Evolutionary conservation across 352 stramenopile genomes (phyloP), one percentile per base, ranked within the genome.

Genomic region (Stephanocyclus meneghinianus): DNA sequence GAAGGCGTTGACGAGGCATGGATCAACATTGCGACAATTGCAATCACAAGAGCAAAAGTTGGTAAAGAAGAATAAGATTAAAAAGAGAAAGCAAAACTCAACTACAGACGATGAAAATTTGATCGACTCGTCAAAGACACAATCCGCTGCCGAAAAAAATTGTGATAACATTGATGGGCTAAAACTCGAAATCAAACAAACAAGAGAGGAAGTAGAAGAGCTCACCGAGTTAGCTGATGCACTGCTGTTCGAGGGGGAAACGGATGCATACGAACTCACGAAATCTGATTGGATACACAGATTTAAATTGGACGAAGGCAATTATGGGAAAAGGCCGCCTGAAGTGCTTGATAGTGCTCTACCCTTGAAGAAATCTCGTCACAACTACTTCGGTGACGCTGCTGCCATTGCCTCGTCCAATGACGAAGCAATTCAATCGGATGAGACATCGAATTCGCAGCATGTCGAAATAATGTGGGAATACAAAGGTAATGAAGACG

Each of bases 401-500:
- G 32, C 15, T 18, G 45, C 35, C 21, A 26, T 0, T 56, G 9
- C 15, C 63, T 30, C n/a, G 11, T 63, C 35, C 3, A 74, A 73
- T 56, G 79, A 87, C 75, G 76, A 74, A 7, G 51, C 81, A 11
- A 64, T 76, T 16, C 37, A 68, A 68, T 18, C 40, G 10, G 18
- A 40, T 21, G 18, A 26, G 9, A 69, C 76, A 63, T 65, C 67
- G 9, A 40, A 81, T 9, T 45, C 62, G 35, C 64, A 81, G 30
- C 83, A 90, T 57, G 70, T 70, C 11, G 42, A 76, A 51, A 69
- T 87, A 13, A 74, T 77, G 53, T 92, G 87, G 87, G 85, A 92
- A 76, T 92, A 92, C 69, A 75, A 67, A 57, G 87, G 87, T 18
- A 92, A 90, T 73, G 76, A 90, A 80, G 87, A 92, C 65, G 73